Evolutionary conservation across 2,329 filamentous ascomycete species (phyloP).

Genomic region (Fusarium albosuccineum): DNA sequence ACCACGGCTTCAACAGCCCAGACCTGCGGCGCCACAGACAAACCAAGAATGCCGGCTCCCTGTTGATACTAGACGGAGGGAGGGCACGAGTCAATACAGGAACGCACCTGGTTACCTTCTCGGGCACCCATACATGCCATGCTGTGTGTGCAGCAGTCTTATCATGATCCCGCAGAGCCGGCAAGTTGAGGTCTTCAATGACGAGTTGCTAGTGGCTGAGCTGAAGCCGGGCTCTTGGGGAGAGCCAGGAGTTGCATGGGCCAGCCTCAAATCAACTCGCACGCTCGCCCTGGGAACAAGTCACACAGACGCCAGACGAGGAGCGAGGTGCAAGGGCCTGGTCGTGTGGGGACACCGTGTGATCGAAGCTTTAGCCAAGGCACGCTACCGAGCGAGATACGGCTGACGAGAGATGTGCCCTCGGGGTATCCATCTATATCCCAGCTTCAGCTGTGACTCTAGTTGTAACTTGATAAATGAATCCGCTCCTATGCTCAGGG

Average conservation of each 20-base stretch:
- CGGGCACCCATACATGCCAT: no score
- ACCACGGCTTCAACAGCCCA: constrained; percentile 20
- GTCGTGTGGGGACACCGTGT: constrained; percentile 37
- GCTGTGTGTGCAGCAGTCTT: no score
- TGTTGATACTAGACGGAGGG: neutral
- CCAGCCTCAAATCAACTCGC: constrained; percentile 36
- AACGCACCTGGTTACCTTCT: no score
- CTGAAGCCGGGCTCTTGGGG: constrained; percentile 27
- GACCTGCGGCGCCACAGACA: constrained; percentile 24
- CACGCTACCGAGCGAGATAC: constrained; percentile 31
- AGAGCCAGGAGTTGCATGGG: constrained; percentile 28
- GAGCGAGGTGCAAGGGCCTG: constrained; percentile 11
- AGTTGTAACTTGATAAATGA: constrained; percentile 2
- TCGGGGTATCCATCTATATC: constrained; percentile 3
- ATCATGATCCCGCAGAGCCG: constrained; percentile 5
- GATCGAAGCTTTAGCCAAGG: constrained; percentile 40
- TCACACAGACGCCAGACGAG: constrained; percentile 37
- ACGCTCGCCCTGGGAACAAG: constrained; percentile 32
- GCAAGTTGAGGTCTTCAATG: constrained; percentile 33
- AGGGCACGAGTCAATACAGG: neutral
- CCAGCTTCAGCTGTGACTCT: constrained; percentile 4
- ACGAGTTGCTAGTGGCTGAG: constrained; percentile 40
- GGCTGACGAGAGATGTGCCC: constrained; percentile 18
- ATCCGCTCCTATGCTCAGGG: neutral
- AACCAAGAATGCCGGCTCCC: constrained; percentile 33